A percentile compares a stretch with the other conserved stretches of the same genome.
Evolutionary conservation across 1,284 basidiomycete species (phyloP).

Genomic region (Ganoderma boninense): DNA sequence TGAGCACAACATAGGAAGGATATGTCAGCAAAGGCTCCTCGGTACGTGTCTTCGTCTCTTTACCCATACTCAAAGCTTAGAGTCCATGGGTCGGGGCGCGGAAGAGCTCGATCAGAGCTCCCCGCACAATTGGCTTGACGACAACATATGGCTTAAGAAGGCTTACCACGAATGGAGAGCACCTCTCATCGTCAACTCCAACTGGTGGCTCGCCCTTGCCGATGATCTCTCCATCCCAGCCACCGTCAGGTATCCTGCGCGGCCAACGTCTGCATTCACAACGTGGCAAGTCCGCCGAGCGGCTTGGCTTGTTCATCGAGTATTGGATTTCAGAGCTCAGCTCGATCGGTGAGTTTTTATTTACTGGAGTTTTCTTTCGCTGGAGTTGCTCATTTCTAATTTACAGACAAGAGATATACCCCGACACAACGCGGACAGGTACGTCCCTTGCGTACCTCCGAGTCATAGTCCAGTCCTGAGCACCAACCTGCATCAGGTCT

Average conservation of each 20-base stretch:
- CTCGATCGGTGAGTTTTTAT: conserved; percentile 62
- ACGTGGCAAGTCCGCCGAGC: conserved; percentile 90
- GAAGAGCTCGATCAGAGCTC: conserved; percentile 87
- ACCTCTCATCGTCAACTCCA: conserved; percentile 91
- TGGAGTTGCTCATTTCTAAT: background rate
- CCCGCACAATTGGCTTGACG: conserved; percentile 94
- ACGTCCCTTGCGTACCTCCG: conserved; percentile 18
- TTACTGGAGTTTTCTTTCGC: background rate
- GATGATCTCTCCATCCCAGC: conserved; percentile 66
- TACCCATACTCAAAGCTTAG: background rate
- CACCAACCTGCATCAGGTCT: conserved; percentile 50
- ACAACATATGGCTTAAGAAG: conserved; percentile 92
- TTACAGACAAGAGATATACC: conserved; percentile 61
- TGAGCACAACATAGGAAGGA: conserved; percentile 72
- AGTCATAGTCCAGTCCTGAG: background rate
- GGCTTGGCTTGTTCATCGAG: conserved; percentile 83
- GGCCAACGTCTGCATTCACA: conserved; percentile 61
- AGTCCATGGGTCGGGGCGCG: conserved; percentile 11
- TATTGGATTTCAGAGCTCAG: conserved; percentile 82
- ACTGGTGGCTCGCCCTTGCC: conserved; percentile 96
- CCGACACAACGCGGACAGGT: conserved; percentile 67
- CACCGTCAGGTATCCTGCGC: conserved; percentile 46
- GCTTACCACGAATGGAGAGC: conserved; percentile 93
- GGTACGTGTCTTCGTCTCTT: conserved; percentile 54
- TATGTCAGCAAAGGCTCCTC: conserved; percentile 83